phyloP scores from a whole-genome alignment of 2,329 filamentous ascomycete species.

The Amylocarpus encephaloides region DNA sequence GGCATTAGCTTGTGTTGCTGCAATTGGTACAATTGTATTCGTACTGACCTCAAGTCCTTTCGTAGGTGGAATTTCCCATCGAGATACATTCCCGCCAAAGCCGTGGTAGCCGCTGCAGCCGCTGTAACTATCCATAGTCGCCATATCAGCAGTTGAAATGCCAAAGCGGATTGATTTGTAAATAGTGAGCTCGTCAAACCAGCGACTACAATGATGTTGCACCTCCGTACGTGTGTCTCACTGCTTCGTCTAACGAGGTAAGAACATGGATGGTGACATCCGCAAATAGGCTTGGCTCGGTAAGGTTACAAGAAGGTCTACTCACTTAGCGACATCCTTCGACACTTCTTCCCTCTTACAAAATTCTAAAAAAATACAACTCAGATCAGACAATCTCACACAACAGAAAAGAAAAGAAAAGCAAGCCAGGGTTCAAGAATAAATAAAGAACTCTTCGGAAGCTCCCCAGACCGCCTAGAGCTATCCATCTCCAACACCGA shows the following conservation, averaged over 20 bases:
- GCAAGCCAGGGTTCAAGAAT: background rate
- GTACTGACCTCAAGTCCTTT: constrained; percentile 46
- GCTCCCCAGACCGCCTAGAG: too few species aligned
- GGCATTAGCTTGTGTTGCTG: background rate
- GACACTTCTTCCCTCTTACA: background rate
- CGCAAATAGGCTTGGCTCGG: background rate
- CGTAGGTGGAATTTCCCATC: constrained; percentile 63
- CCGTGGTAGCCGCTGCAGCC: constrained; percentile 30
- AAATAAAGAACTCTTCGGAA: background rate
- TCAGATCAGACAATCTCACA: too few species aligned
- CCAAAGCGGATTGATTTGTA: background rate
- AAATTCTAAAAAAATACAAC: background rate
- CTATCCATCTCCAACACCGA: too few species aligned
- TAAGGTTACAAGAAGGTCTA: background rate
- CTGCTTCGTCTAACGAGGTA: too few species aligned
- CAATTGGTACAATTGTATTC: background rate
- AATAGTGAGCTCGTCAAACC: too few species aligned
- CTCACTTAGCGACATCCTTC: too few species aligned
- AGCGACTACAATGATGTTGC: background rate
- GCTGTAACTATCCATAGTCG: constrained; percentile 14
- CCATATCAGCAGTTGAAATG: constrained; percentile 12
- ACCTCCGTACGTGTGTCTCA: background rate
- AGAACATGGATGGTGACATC: too few species aligned
- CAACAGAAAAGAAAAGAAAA: too few species aligned
- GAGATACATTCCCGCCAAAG: constrained; percentile 50